Evolutionary conservation across 2,329 filamentous ascomycete species (phyloP), one percentile per base, ranked within the genome.

Genomic region (Orbilia javanica): DNA sequence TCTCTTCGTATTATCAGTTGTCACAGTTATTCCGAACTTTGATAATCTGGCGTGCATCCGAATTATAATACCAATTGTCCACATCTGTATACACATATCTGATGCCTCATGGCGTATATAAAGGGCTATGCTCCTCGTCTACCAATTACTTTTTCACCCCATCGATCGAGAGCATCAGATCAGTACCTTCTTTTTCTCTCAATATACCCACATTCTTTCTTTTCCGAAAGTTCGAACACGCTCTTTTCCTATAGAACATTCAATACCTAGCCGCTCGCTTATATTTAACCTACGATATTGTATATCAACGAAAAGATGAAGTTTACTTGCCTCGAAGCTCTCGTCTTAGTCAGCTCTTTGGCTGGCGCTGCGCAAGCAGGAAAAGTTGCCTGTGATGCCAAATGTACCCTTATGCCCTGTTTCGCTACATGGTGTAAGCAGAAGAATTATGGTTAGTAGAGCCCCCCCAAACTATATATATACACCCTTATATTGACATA

Each of bases 401-500:
- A 39, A 11, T 74, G 70, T 29, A 67, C 44, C n/a, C 27, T 60
- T 22, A 74, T 74, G 70, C 70, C 70, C 5, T 74, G 70, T 36
- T 66, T 74, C 20, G 10, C 50, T 8, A 44, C 15, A 2, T 74
- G 70, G 70, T 74, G 70, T 27, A 50, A 52, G 15, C 11, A 42
- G 18, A 62, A 74, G 15, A 22, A 22, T 2, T 62, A 67, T 34
- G 18, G 70, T 67, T 44, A 67, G 63, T 70, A 36, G 8, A 36
- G 13, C n/a, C n/a, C n/a, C n/a, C n/a, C n/a, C n/a, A n/a, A n/a
- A n/a, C n/a, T n/a, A n/a, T n/a, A n/a, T n/a, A n/a, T n/a, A 7
- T 36, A 20, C 7, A 7, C 46, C 52, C 13, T 20, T 34, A 6
- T 10, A 36, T n/a, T 29, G 6, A 52, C 20, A 4, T 8, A 29